A percentile compares a stretch with the other conserved stretches of the same genome.
Conservation (phyloP, 768 basidiomycete genomes). For the Mycena kentingensis region DNA sequence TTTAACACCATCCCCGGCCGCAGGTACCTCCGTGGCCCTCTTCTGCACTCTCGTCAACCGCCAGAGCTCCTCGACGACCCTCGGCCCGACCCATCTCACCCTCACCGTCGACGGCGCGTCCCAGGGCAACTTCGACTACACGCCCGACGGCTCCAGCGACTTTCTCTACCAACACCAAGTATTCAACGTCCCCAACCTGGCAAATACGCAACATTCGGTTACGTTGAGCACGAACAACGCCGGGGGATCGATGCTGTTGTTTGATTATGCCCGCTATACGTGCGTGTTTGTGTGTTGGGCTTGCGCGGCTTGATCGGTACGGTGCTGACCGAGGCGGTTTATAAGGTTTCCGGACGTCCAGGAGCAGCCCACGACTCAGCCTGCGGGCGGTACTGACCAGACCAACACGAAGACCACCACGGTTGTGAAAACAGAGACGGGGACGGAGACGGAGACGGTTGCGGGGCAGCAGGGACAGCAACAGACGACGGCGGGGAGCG, state of each 20-base stretch:
- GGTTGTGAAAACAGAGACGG: background rate
- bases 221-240: conserved; percentile 9
- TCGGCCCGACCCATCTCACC: conserved; percentile 3
- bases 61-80: background rate
- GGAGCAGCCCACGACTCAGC: background rate
- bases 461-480: background rate
- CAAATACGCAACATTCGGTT: background rate
- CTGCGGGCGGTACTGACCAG: too few relatives aligned
- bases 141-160: background rate
- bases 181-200: background rate
- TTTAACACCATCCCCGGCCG: too few relatives aligned
- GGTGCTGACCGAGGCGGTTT: background rate
- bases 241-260: conserved; percentile 5
- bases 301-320: background rate
- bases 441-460: background rate
- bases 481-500: background rate
- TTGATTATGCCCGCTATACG: conserved; percentile 17
- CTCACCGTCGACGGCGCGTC: conserved; percentile 11
- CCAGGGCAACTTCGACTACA: background rate
- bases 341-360: background rate
- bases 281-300: background rate
- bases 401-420: background rate
- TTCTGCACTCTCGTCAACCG: background rate
- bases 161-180: conserved; percentile 5
- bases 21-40: background rate